phyloP scores from a whole-genome alignment of 108 stramenopile species.

The Aureococcus anophagefferens region DNA sequence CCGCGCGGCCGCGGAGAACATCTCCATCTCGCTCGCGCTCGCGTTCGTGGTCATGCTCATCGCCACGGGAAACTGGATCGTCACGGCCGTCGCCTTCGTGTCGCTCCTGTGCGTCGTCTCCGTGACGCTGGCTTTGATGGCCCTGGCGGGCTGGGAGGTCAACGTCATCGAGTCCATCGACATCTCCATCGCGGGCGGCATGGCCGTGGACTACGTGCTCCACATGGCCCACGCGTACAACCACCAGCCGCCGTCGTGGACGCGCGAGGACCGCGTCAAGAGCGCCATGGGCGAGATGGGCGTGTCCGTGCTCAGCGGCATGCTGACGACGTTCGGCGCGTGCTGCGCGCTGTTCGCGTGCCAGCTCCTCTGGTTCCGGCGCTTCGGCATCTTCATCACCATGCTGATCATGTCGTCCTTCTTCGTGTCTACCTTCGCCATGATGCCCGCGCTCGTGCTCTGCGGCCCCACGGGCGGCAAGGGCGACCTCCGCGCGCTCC shows the following conservation, averaged over 20 bases:
- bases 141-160: slow-evolving; percentile 7
- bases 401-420: neutral
- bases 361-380: neutral
- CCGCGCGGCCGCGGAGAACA: neutral
- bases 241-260: neutral
- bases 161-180: slow-evolving; percentile 9
- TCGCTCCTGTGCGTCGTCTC: neutral
- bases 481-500: too few species aligned
- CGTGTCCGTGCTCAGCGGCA: neutral
- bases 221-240: slow-evolving; percentile 5
- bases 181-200: slow-evolving; percentile 5
- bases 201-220: slow-evolving; percentile 6
- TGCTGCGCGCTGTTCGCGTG: neutral
- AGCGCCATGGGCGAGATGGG: slow-evolving; percentile 5
- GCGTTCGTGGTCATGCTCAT: neutral
- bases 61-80: neutral
- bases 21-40: neutral
- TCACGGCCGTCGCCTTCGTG: neutral
- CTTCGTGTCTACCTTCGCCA: neutral
- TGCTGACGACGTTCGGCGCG: slow-evolving; percentile 3
- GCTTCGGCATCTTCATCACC: neutral
- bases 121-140: neutral
- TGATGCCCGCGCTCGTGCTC: neutral
- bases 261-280: neutral
- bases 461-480: too few species aligned